These are phyloP conservation scores for Boletus rubropictus DNA, from an alignment of 768 basidiomycete species.

Conservation along the genomic window DNA sequence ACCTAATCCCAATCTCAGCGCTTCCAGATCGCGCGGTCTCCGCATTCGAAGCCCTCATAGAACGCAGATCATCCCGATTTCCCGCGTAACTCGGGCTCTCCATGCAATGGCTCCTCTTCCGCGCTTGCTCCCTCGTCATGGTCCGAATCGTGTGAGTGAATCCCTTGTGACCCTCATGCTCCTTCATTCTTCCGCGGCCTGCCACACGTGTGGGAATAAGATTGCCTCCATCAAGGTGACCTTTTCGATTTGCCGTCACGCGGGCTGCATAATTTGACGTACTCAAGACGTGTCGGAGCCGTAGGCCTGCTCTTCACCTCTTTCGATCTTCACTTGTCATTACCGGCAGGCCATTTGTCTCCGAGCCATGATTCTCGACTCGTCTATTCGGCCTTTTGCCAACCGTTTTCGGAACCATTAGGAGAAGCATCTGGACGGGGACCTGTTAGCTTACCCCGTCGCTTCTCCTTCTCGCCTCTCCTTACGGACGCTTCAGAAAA, in stretches of 20 bases:
- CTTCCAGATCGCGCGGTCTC: slow-evolving; percentile 21
- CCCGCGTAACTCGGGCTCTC: slow-evolving; percentile 14
- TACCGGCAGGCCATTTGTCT: slow-evolving; percentile 13
- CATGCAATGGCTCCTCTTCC: no score
- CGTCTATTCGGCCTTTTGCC: slow-evolving; percentile 3
- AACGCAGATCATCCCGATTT: slow-evolving; percentile 15
- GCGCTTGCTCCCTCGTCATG: no score
- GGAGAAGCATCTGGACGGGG: slow-evolving; percentile 15
- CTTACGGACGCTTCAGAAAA: slow-evolving; percentile 13
- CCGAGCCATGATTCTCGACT: slow-evolving; percentile 3
- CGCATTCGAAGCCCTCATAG: slow-evolving; percentile 12
- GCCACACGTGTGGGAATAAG: slow-evolving; percentile 18
- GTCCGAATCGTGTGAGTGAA: slow-evolving; percentile 15
- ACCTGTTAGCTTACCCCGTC: slow-evolving; percentile 3
- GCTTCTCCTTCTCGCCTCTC: slow-evolving; percentile 12
- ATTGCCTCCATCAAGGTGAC: slow-evolving; percentile 18
- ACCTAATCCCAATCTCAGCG: slow-evolving; percentile 22
- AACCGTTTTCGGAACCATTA: not conserved
- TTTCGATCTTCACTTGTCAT: slow-evolving; percentile 23
- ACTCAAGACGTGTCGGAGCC: slow-evolving; percentile 25
- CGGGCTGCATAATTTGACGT: slow-evolving; percentile 22
- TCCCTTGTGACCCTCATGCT: slow-evolving; percentile 6
- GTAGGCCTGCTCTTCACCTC: slow-evolving; percentile 11
- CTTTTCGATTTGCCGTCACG: slow-evolving; percentile 19
- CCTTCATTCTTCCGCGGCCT: slow-evolving; percentile 4